These are phyloP conservation scores for Gentiana macrophylla DNA, from an alignment of 257 asterid genomes.

Conservation along the genomic window DNA sequence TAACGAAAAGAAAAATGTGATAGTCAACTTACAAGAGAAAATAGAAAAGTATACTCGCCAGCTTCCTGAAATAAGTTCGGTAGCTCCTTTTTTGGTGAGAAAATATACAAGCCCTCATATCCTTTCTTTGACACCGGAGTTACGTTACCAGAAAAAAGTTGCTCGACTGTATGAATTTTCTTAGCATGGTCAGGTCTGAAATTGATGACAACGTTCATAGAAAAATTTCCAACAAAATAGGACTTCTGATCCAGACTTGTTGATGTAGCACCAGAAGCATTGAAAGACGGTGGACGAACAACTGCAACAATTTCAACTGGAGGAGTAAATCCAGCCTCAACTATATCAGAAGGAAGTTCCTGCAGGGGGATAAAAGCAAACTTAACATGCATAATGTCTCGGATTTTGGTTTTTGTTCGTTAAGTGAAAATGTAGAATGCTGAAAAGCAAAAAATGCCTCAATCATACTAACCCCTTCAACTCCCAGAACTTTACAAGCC, in stretches of 20 bases:
- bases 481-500: slow-evolving; percentile 26
- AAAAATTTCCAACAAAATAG: slow-evolving; percentile 19
- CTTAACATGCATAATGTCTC: neutral
- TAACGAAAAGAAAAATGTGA: neutral
- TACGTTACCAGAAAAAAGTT: slow-evolving; percentile 20
- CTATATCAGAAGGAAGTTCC: slow-evolving; percentile 31
- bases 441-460: slow-evolving; percentile 1
- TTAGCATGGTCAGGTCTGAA: slow-evolving; percentile 1
- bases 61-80: slow-evolving; percentile 33
- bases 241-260: too few relatives aligned
- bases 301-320: slow-evolving; percentile 43
- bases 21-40: slow-evolving; percentile 42
- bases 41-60: slow-evolving; percentile 34
- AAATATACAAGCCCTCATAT: slow-evolving; percentile 38
- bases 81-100: slow-evolving; percentile 17
- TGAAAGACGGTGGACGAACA: slow-evolving; percentile 43
- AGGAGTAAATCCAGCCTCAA: slow-evolving; percentile 44
- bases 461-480: slow-evolving; percentile 30
- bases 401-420: neutral
- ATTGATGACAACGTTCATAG: slow-evolving; percentile 27
- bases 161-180: neutral
- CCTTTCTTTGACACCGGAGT: slow-evolving; percentile 24
- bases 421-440: too few relatives aligned
- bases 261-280: slow-evolving; percentile 1
- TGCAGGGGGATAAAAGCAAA: slow-evolving; percentile 13